Base-by-base conservation (phyloP, 495 filamentous ascomycete species). In the Penicillium longicatenatum region DNA sequence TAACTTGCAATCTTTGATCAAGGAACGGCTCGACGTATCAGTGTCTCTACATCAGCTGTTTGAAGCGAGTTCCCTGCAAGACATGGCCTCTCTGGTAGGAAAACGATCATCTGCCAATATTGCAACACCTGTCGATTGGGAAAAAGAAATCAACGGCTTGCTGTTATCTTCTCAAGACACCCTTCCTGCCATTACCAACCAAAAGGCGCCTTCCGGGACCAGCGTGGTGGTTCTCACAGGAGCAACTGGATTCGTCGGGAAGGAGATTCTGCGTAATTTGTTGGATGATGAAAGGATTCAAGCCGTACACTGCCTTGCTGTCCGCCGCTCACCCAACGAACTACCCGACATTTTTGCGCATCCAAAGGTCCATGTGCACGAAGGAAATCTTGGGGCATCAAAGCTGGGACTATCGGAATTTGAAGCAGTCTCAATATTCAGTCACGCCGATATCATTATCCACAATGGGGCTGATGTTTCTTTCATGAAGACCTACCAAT, bases 391-490 rank as follows among this genome's bases (percentile, higher is more conserved):
- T 1, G 51, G 58, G 0, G 39, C 42, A 4, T 54, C 66, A 50
- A 59, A 20, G 1, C 54, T 83, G 0, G 82, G 81, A 7, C 65
- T 84, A 0, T 65, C 66, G 0, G 56, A 66, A 0, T 26, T 44
- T 0, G 66, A 75, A 0, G 59, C 57, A 11, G 11, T 10, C 1
- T 47, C 31, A 0, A 60, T 86, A 2, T 75, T 69, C 21, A 14
- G 14, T 5, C 39, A 50, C 2, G 75, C 69, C 0, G 71, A 84
- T 44, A 57, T 56, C 6, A 63, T 85, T 29, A 76, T 86, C 33
- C 83, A 86, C 65, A 78, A 75, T 57, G 83, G 80, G 9, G 79
- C 82, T 0, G 73, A 81, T 47, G 73, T 76, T 1, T 82, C 79
- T 4, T 75, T 76, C 62, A 60, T 79, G 55, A 78, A 84, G 12